A percentile compares a stretch with the other conserved stretches of the same genome.
These are phyloP conservation scores for Verticillium longisporum DNA, from an alignment of 2,329 filamentous ascomycete species.

Conservation along the genomic window DNA sequence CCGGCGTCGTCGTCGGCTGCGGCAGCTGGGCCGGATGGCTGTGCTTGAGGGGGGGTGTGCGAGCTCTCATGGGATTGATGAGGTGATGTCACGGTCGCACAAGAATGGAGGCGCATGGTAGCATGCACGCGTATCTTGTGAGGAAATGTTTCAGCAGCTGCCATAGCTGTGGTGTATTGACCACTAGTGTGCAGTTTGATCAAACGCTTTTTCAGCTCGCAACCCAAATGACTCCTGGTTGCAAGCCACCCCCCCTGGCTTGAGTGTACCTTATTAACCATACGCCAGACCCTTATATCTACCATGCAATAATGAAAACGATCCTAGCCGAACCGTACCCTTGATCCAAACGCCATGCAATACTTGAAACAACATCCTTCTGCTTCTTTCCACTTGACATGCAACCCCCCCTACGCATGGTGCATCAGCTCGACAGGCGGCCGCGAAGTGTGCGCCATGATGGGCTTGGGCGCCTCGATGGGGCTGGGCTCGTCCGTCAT, in stretches of 20 bases:
- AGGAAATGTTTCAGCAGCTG: neutral
- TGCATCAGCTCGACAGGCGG: constrained; percentile 61
- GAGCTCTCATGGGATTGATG: constrained; percentile 1
- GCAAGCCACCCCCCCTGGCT: neutral
- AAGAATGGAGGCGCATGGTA: neutral
- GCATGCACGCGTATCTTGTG: neutral
- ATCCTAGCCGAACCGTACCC: neutral
- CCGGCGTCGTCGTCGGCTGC: constrained; percentile 17
- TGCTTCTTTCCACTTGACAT: constrained; percentile 3
- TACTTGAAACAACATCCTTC: constrained; percentile 5
- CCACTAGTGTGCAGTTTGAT: neutral
- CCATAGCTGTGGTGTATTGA: neutral
- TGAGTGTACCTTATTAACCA: neutral
- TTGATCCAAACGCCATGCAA: constrained; percentile 5
- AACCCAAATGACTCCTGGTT: neutral
- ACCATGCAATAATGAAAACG: neutral
- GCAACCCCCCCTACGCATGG: constrained; percentile 4
- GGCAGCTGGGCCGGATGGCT: constrained; percentile 17
- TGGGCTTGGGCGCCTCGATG: constrained; percentile 34
- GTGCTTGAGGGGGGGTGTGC: neutral
- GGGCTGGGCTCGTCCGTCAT: constrained; percentile 52
- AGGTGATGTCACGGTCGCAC: neutral
- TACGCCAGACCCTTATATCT: neutral
- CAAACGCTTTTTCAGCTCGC: neutral
- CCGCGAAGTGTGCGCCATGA: constrained; percentile 53